Percentiles rank a stretch among this genome's conserved stretches.
These are phyloP conservation scores for Kwoniella sp. DNA, from an alignment of 768 basidiomycete species.

Conservation along the genomic window DNA sequence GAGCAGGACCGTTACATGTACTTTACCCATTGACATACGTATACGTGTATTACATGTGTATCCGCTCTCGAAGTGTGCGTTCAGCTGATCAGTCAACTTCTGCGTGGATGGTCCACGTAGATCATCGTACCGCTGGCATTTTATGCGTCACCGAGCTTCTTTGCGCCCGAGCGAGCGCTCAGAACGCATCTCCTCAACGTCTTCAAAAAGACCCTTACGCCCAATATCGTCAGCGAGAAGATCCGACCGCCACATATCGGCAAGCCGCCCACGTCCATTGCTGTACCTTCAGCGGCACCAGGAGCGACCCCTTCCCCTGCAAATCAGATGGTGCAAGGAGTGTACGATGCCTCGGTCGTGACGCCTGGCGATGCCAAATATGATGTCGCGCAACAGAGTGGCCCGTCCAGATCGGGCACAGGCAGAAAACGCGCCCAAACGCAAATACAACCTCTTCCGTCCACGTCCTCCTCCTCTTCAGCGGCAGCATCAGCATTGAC, in stretches of 20 bases:
- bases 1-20: slow-evolving; percentile 13
- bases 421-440: slow-evolving; percentile 6
- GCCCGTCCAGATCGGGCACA: not conserved
- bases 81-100: too few species aligned
- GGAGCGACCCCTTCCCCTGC: not conserved
- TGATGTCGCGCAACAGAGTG: not conserved
- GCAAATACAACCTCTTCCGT: not conserved
- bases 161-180: slow-evolving; percentile 30
- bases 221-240: slow-evolving; percentile 34
- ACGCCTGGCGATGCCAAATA: too few species aligned
- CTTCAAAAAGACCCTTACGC: slow-evolving; percentile 32
- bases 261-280: slow-evolving; percentile 16
- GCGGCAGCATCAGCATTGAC: too few species aligned
- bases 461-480: not conserved
- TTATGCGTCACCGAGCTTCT: slow-evolving; percentile 24
- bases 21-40: too few species aligned
- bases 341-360: too few species aligned
- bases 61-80: too few species aligned
- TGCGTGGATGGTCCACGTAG: too few species aligned
- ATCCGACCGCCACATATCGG: slow-evolving; percentile 31
- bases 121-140: slow-evolving; percentile 28
- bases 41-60: too few species aligned
- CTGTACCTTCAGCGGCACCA: not conserved
- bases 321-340: too few species aligned
- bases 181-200: slow-evolving; percentile 30